Evolutionary conservation across 805 yeast species (phyloP).

Genomic region (Kazachstania kunashirensis): DNA sequence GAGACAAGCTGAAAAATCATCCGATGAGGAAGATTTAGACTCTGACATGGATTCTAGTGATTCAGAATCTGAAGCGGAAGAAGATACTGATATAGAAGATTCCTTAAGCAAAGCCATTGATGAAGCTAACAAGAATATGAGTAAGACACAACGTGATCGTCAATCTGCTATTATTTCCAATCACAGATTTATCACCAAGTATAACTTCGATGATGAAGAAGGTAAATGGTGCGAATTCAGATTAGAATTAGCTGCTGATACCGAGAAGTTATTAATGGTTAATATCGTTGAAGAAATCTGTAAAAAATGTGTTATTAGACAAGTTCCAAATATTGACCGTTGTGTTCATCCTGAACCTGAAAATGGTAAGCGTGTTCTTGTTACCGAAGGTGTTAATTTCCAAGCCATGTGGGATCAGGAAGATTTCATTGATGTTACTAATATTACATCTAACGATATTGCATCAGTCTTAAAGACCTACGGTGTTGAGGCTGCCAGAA

Average conservation of each 20-base stretch:
- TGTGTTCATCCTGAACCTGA: constrained; percentile 75
- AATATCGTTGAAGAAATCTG: constrained; percentile 90
- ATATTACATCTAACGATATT: constrained; percentile 85
- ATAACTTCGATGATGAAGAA: constrained; percentile 77
- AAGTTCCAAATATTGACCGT: constrained; percentile 83
- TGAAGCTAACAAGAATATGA: constrained; percentile 30
- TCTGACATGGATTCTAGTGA: constrained; percentile 33
- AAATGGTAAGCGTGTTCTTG: constrained; percentile 62
- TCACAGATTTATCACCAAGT: constrained; percentile 64
- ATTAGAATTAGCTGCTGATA: constrained; percentile 70
- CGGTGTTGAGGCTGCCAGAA: constrained; percentile 98
- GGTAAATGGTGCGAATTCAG: constrained; percentile 94
- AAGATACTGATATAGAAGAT: constrained; percentile 26
- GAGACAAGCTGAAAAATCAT: constrained; percentile 72
- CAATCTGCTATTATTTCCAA: constrained; percentile 70
- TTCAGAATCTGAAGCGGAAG: constrained; percentile 36
- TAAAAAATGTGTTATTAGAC: constrained; percentile 83
- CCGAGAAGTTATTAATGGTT: constrained; percentile 93
- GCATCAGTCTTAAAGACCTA: constrained; percentile 81
- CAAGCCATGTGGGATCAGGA: constrained; percentile 97
- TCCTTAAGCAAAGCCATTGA: constrained; percentile 16
- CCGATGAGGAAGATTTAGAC: constrained; percentile 51
- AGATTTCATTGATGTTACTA: constrained; percentile 82
- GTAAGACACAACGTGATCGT: constrained; percentile 67
- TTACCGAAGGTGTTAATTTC: constrained; percentile 98